Percentiles rank a stretch among this genome's conserved stretches.
phyloP scores from a whole-genome alignment of 352 stramenopile species.

The Globisporangium carolinianum region DNA sequence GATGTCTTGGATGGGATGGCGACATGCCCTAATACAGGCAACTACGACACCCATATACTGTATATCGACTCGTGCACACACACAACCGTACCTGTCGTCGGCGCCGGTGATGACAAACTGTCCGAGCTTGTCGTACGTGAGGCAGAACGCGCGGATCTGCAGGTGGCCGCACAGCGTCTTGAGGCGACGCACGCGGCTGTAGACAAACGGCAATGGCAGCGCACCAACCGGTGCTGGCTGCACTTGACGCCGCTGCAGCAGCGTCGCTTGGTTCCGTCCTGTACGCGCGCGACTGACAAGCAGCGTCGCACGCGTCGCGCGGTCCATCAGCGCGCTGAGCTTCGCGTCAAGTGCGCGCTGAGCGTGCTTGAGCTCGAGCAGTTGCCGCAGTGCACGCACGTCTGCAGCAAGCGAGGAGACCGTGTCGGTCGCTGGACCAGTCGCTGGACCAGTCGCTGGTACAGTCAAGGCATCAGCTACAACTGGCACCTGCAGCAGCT shows the following conservation, averaged over 20 bases:
- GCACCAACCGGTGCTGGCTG: slow-evolving; percentile 18
- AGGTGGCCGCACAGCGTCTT: slow-evolving; percentile 92
- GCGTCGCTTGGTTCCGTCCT: slow-evolving; percentile 51
- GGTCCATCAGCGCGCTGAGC: slow-evolving; percentile 28
- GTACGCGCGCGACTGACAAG: slow-evolving; percentile 40
- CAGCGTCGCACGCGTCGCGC: slow-evolving; percentile 31
- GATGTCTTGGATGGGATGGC: too few relatives aligned
- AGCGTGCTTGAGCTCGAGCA: slow-evolving; percentile 60
- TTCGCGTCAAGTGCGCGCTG: slow-evolving; percentile 21
- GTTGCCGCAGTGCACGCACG: slow-evolving; percentile 62
- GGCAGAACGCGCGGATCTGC: slow-evolving; percentile 92
- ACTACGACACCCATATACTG: background rate
- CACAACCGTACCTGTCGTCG: slow-evolving; percentile 82
- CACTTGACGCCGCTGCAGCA: slow-evolving; percentile 47
- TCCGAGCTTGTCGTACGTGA: slow-evolving; percentile 94
- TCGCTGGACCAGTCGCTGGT: background rate
- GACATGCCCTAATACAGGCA: too few relatives aligned
- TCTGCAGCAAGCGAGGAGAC: slow-evolving; percentile 56
- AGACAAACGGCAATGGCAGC: slow-evolving; percentile 55
- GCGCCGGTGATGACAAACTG: slow-evolving; percentile 96
- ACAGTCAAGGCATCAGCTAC: background rate
- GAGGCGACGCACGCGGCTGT: slow-evolving; percentile 68
- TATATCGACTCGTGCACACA: background rate
- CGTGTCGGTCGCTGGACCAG: slow-evolving; percentile 18
- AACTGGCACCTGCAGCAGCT: slow-evolving; percentile 19